Conservation (phyloP, 2,329 filamentous ascomycete species). For the Pseudodiploospora longispora region DNA sequence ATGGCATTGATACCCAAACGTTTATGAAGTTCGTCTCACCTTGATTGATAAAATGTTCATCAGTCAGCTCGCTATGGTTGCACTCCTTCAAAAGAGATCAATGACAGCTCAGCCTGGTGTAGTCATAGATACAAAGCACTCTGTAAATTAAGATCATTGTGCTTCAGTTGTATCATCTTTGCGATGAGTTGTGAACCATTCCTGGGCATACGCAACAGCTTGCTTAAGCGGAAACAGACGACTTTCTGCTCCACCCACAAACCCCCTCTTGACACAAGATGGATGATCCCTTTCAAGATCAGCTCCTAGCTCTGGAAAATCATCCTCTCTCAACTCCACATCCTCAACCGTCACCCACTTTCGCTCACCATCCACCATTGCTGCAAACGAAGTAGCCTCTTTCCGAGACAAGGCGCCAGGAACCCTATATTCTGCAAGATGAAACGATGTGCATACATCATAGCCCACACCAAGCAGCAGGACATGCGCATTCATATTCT, state of each 20-base stretch:
- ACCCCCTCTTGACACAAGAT: background rate
- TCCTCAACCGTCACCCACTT: conserved; percentile 9
- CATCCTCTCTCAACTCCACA: conserved; percentile 1
- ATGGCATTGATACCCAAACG: too few species aligned
- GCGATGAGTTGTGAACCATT: background rate
- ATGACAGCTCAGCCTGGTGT: too few species aligned
- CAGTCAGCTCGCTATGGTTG: too few species aligned
- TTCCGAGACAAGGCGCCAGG: background rate
- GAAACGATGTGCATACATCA: conserved; percentile 10
- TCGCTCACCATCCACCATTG: conserved; percentile 3
- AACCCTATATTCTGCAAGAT: conserved; percentile 10
- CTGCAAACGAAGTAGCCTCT: conserved; percentile 8
- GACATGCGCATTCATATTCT: conserved; percentile 6
- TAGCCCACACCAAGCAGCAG: conserved; percentile 9
- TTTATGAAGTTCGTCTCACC: too few species aligned
- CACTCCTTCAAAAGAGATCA: too few species aligned
- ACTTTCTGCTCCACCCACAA: background rate
- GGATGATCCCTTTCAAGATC: background rate
- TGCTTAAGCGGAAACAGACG: background rate
- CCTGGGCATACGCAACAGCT: background rate
- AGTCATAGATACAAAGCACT: too few species aligned
- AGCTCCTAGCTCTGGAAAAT: conserved; percentile 7
- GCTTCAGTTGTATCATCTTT: too few species aligned
- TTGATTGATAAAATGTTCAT: too few species aligned
- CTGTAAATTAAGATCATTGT: too few species aligned